Evolutionary conservation across 2,329 filamentous ascomycete genomes (phyloP), one percentile per base, ranked within the genome.

Genomic region (Keithomyces neogunnii): DNA sequence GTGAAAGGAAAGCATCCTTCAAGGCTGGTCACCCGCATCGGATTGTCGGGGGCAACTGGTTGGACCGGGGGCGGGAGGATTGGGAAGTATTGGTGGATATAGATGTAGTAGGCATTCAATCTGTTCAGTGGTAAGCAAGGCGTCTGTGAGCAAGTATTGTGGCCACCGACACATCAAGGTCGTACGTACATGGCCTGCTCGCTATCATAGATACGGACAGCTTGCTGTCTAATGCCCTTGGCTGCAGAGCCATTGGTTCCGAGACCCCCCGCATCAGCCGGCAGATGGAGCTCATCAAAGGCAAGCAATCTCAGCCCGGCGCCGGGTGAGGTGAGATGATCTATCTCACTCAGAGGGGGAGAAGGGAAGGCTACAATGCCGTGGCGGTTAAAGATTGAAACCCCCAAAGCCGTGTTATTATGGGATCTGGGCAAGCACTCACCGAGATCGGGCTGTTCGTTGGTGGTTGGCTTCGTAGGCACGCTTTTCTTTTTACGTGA

Each of bases 21-120:
- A 31, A 45, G 30, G 19, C 48, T 38, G 8, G 40, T 32, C 30
- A 19, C 36, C 10, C 33, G 32, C 13, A 35, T 45, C 30, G 48
- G 48, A 13, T 45, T 26, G 19, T 50, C 48, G 6, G 42, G 48
- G 13, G 42, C 13, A n/a, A 50, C n/a, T 13, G 38, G 19, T 29
- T n/a, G 33, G 13, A 38, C 29, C 2, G 48, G 48, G 11, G 48
- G 48, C 8, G 48, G 48, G 8, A 50, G 42, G 2, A 50, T 50
- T 28, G 48, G 40, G 26, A 50, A 50, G 29, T 50, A 50, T 26
- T 42, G 31, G 36, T 50, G 48, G 2, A 50, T 45, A 26, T 45
- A 50, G 5, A 36, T 50, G 39, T 50, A 50, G 31, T 50, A 50
- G 26, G 48, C 48, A 29, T 50, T 50, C 40, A 50, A 45, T 50